These are phyloP conservation scores for Penicillium cinerascens DNA, from an alignment of 495 filamentous ascomycete species.

Conservation along the genomic window DNA sequence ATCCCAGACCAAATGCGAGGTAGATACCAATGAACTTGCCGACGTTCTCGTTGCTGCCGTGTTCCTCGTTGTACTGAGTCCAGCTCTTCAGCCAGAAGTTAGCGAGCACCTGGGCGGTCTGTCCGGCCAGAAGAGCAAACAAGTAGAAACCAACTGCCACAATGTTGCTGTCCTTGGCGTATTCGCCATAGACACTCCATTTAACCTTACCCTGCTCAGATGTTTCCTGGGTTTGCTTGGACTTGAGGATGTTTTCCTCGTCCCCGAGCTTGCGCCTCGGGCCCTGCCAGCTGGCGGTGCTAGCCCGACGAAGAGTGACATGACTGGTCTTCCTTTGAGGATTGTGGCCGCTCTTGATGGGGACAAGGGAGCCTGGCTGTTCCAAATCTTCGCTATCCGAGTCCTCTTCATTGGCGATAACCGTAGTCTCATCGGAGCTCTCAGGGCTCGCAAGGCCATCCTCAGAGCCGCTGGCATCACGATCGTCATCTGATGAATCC, in stretches of 20 bases:
- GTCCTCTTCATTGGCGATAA: constrained; percentile 49
- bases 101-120: constrained; percentile 75
- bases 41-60: constrained; percentile 65
- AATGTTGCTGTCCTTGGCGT: constrained; percentile 91
- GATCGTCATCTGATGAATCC: constrained; percentile 62
- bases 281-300: constrained; percentile 83
- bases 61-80: constrained; percentile 71
- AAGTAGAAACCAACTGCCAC: constrained; percentile 80
- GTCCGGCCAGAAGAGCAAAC: constrained; percentile 68
- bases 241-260: constrained; percentile 75
- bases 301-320: constrained; percentile 80
- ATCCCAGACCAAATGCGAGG: constrained; percentile 89
- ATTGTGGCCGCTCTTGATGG: constrained; percentile 55
- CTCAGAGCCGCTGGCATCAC: constrained; percentile 49
- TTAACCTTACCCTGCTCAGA: constrained; percentile 95
- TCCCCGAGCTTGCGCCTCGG: constrained; percentile 78
- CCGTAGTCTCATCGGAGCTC: constrained; percentile 52
- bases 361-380: constrained; percentile 66
- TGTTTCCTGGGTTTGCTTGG: constrained; percentile 80
- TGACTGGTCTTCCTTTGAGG: constrained; percentile 61
- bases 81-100: constrained; percentile 93
- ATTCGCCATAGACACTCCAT: constrained; percentile 85
- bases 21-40: constrained; percentile 94
- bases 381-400: constrained; percentile 69
- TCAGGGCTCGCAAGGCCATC: constrained; percentile 47